Percentiles rank a stretch among this genome's conserved stretches.
Conservation (phyloP, 345 rosid genomes). For the Salix exigua region DNA sequence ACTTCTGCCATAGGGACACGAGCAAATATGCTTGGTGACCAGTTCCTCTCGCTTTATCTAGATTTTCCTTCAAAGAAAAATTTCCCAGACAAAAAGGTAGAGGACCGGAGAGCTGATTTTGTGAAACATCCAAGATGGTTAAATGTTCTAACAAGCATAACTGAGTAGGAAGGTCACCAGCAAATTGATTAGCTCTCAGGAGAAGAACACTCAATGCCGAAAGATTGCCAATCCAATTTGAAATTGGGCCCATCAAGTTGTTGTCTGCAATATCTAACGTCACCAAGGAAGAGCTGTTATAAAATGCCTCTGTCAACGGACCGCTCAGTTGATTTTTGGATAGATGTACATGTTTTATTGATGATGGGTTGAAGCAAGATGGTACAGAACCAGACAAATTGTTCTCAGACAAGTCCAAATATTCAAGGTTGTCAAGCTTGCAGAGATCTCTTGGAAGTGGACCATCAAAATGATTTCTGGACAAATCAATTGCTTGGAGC, state of each 20-base stretch:
- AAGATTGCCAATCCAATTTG: conserved; percentile 7
- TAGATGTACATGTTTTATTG: neutral
- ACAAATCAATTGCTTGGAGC: neutral
- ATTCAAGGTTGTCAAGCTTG: neutral
- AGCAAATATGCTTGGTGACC: too few species aligned
- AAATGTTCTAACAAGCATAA: conserved; percentile 3
- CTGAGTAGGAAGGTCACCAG: conserved; percentile 10
- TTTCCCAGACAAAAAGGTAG: conserved; percentile 3
- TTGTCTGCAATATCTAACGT: conserved; percentile 17
- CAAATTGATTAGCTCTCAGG: conserved; percentile 8
- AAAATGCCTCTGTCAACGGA: neutral
- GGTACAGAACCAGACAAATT: neutral
- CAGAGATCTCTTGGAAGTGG: neutral
- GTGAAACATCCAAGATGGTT: conserved; percentile 17
- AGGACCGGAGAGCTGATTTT: conserved; percentile 7
- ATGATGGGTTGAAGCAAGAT: neutral
- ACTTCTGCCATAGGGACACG: too few species aligned
- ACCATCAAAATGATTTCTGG: neutral
- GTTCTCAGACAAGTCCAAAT: conserved; percentile 2
- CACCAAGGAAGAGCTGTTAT: neutral
- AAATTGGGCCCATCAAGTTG: conserved; percentile 6
- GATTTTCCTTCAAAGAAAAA: neutral
- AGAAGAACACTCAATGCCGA: conserved; percentile 12
- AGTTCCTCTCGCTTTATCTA: too few species aligned
- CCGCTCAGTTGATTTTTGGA: conserved; percentile 1